Evolutionary conservation across 139 green algal genomes (phyloP).

Genomic region (Microglena sp.): DNA sequence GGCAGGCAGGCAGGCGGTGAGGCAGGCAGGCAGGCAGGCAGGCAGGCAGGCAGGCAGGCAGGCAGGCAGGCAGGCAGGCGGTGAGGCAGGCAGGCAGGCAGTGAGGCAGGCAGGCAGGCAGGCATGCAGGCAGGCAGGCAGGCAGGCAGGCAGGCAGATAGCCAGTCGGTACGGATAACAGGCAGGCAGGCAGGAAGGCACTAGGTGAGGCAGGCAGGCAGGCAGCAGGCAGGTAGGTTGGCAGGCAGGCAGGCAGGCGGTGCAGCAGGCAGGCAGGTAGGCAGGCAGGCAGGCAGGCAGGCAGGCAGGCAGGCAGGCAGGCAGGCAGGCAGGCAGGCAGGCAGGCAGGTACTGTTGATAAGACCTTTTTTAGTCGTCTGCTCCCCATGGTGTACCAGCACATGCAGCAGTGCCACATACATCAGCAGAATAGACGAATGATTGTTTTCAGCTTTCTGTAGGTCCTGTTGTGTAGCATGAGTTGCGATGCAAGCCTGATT

Average conservation of each 20-base stretch:
- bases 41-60: neutral
- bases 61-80: neutral
- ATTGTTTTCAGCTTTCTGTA: too few species aligned
- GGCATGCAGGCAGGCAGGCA: conserved; percentile 2
- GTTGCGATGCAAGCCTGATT: too few species aligned
- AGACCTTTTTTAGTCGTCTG: too few species aligned
- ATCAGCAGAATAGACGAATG: too few species aligned
- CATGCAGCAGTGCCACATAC: too few species aligned
- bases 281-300: neutral
- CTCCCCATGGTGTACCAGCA: too few species aligned
- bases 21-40: neutral
- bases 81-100: neutral
- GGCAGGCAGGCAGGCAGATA: neutral
- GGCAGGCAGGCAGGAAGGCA: neutral
- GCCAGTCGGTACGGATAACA: neutral
- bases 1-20: neutral
- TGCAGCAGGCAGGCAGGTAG: neutral
- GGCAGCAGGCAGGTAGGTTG: conserved; percentile 2
- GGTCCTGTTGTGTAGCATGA: too few species aligned
- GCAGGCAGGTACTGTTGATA: neutral
- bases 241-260: neutral
- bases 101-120: conserved; percentile 1
- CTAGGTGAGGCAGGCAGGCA: neutral
- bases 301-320: neutral
- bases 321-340: conserved; percentile 1